Base-by-base conservation (phyloP, 1,139 yeast genomes). In the Taphrina deformans region DNA sequence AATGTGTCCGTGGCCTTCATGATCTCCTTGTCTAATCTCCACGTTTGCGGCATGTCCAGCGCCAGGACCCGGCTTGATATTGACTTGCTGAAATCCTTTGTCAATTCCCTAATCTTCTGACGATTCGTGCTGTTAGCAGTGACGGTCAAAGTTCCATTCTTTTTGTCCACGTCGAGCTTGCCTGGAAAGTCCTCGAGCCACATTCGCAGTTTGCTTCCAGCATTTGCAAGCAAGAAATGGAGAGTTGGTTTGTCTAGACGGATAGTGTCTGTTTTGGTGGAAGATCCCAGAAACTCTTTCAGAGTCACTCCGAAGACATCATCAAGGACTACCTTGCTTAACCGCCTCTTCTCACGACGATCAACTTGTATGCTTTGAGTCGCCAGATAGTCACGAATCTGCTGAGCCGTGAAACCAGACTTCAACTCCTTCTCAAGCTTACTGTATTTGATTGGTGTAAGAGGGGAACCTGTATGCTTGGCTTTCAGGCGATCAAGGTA, bases 131-230 rank as follows among this genome's bases (percentile, higher is more conserved):
- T 3, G 12, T 31, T 51, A 14, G 27, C 55, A 31, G 44, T 33
- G 10, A 51, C 44, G 14, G 29, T 21, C 44, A 51, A 31, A 4
- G 44, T 31, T 7, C 16, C 23, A n/a, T 24, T 26, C 29, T 29
- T 51, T 21, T 33, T 29, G 29, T 51, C 44, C 38, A 51, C 44
- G 12, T 51, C 44, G 27, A 51, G 27, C 44, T 51, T 29, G 16
- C 27, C 55, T 2, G 44, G 44, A 23, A n/a, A 33, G 9, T 16
- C 12, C 27, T 33, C 44, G 12, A 33, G 5, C 55, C 55, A 51
- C 3, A 1, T 18, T 27, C 18, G 41, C 26, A 51, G 16, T 18
- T n/a, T 23, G 7, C 29, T 16, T 6, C 55, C 55, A 31, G 12
- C 55, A 31, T 51, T 21, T n/a, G 23, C 27, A 18, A 51, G 55